Percentiles rank a stretch among this genome's conserved stretches.
Conservation (phyloP, 23 red algal genomes). For the Gracilaria domingensis region DNA sequence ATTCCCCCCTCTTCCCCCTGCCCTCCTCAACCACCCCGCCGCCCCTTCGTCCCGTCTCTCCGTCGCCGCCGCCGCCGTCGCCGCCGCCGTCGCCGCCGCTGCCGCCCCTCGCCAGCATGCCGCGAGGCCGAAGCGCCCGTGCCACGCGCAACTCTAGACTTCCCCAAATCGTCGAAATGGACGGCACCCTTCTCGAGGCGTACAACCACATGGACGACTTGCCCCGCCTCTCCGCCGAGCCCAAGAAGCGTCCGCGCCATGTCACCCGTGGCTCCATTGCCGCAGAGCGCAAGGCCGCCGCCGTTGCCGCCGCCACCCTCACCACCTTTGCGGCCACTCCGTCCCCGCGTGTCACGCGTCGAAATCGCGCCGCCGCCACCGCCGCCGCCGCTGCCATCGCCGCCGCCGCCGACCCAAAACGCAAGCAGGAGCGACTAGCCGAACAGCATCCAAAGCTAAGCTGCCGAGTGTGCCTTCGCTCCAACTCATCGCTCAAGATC, state of each 20-base stretch:
- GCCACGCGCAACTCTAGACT: constrained; percentile 6
- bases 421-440: background rate
- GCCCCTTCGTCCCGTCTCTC: no score
- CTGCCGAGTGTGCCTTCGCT: constrained; percentile 26
- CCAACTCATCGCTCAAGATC: constrained; percentile 15
- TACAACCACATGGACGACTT: constrained; percentile 49
- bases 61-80: background rate
- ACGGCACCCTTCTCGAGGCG: constrained; percentile 12
- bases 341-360: background rate
- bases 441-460: background rate
- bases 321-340: background rate
- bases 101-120: background rate
- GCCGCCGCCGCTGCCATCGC: background rate
- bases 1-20: no score
- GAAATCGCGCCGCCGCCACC: background rate
- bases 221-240: constrained; percentile 12
- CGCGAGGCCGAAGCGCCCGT: constrained; percentile 7
- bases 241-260: constrained; percentile 35
- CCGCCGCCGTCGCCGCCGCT: background rate
- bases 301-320: background rate
- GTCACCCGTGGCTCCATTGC: constrained; percentile 26
- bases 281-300: constrained; percentile 12
- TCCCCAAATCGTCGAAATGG: constrained; percentile 26
- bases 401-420: background rate
- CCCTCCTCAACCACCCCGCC: no score